Evolutionary conservation across 345 rosid species (phyloP).

Genomic region (Eucalyptus tenuipes): DNA sequence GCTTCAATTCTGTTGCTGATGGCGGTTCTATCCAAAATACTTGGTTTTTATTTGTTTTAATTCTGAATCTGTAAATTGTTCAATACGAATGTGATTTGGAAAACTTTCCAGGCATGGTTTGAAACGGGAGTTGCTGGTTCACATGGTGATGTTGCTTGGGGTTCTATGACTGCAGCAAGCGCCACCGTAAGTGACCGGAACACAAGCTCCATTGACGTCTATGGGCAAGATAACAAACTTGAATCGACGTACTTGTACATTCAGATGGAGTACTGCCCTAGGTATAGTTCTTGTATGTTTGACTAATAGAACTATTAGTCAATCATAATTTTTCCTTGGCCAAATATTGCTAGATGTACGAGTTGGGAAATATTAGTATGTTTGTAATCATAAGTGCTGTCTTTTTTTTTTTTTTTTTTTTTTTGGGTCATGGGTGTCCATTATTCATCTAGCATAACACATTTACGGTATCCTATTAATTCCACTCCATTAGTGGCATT

Average conservation of each 20-base stretch:
- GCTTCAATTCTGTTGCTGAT: background rate
- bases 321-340: background rate
- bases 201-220: constrained; percentile 36
- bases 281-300: constrained; percentile 27
- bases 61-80: background rate
- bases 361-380: background rate
- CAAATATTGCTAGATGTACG: background rate
- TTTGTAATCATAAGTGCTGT: background rate
- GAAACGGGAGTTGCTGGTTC: constrained; percentile 80
- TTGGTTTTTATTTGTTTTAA: background rate
- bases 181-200: constrained; percentile 45
- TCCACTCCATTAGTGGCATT: background rate
- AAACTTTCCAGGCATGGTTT: constrained; percentile 77
- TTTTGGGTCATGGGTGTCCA: background rate
- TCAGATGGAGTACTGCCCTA: constrained; percentile 96
- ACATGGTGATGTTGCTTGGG: constrained; percentile 48
- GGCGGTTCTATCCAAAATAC: background rate
- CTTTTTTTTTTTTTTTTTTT: background rate
- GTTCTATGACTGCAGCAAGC: constrained; percentile 71
- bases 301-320: background rate
- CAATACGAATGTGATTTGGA: background rate
- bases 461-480: background rate
- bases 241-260: constrained; percentile 83
- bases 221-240: constrained; percentile 53
- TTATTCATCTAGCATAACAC: background rate